These are phyloP conservation scores for Wickerhamomyces sp. DNA, from an alignment of 1,139 yeast genomes.

Conservation along the genomic window DNA sequence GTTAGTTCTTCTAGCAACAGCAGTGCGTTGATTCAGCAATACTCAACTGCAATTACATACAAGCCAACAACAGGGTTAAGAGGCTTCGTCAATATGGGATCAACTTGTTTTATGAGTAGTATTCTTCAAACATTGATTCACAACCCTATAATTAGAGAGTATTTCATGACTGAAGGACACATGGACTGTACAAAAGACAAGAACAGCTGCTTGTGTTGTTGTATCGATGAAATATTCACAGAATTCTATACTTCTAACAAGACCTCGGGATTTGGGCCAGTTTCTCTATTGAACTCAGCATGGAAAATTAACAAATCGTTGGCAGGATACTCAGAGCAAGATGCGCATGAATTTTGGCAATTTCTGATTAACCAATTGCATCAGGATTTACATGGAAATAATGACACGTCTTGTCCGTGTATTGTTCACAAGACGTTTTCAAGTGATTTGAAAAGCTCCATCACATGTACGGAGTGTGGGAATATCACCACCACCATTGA, in stretches of 20 bases:
- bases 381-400: conserved; percentile 31
- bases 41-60: conserved; percentile 46
- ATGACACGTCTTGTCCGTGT: conserved; percentile 53
- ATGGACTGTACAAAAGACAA: conserved; percentile 32
- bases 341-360: conserved; percentile 97
- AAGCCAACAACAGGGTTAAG: conserved; percentile 71
- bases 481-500: conserved; percentile 67
- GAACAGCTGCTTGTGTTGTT: conserved; percentile 67
- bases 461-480: conserved; percentile 68
- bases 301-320: conserved; percentile 80
- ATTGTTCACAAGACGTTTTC: conserved; percentile 76
- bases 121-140: conserved; percentile 82
- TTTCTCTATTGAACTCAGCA: conserved; percentile 68
- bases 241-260: conserved; percentile 35
- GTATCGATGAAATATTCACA: conserved; percentile 71
- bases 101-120: conserved; percentile 94
- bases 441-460: conserved; percentile 70
- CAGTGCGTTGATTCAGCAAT: conserved; percentile 22
- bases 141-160: conserved; percentile 77
- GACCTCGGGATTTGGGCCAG: conserved; percentile 68
- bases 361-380: conserved; percentile 84
- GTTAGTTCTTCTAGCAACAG: neutral
- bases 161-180: conserved; percentile 71
- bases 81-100: conserved; percentile 91
- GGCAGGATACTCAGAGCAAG: conserved; percentile 96